Conservation (phyloP, 164 flowering plant species). For the Piper longum region DNA sequence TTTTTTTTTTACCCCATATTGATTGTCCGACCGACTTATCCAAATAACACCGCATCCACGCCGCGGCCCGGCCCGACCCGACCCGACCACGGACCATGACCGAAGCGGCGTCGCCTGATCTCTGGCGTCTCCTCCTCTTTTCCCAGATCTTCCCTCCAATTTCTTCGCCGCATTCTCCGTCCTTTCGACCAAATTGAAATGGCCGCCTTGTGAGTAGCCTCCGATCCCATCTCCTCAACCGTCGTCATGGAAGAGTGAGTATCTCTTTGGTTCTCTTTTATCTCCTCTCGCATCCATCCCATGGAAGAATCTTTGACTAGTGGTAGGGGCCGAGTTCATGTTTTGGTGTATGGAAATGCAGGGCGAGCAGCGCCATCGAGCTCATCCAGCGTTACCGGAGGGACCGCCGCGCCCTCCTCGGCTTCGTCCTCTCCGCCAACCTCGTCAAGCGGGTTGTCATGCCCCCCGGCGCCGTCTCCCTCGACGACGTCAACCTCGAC, state of each 20-base stretch:
- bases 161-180: too few species aligned
- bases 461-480: slow-evolving; percentile 97
- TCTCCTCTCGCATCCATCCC: neutral
- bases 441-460: slow-evolving; percentile 79
- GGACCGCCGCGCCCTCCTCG: slow-evolving; percentile 69
- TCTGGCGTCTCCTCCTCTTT: too few species aligned
- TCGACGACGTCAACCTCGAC: slow-evolving; percentile 95
- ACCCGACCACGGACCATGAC: too few species aligned
- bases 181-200: too few species aligned
- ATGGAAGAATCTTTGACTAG: too few species aligned
- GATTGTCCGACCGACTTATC: too few species aligned
- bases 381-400: slow-evolving; percentile 75
- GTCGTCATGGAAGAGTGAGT: slow-evolving; percentile 7
- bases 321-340: neutral
- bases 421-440: slow-evolving; percentile 77
- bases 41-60: too few species aligned
- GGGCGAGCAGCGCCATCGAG: slow-evolving; percentile 69
- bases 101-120: too few species aligned
- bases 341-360: slow-evolving; percentile 14
- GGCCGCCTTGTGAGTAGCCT: too few species aligned
- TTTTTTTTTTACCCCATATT: too few species aligned
- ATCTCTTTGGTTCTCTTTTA: neutral
- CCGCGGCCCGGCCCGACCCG: too few species aligned
- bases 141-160: too few species aligned
- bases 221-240: neutral